Percentiles rank a stretch among this genome's conserved stretches.
These are phyloP conservation scores for Oryza australiensis DNA, from an alignment of 176 grass and related monocot genomes.

Conservation along the genomic window DNA sequence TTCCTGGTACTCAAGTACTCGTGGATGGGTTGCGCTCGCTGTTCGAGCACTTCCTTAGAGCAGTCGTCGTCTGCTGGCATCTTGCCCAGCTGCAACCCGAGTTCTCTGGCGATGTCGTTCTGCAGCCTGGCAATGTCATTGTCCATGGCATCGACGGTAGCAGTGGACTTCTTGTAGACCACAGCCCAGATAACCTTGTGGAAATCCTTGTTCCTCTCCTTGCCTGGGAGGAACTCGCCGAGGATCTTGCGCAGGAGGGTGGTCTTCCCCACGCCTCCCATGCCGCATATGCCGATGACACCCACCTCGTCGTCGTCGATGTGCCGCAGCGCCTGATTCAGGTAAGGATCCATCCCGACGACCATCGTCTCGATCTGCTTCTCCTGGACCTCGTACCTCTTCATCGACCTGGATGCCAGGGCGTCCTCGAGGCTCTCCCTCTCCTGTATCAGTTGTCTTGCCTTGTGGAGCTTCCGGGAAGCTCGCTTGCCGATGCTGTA, in stretches of 20 bases:
- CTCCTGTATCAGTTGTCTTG: background rate
- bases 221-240: background rate
- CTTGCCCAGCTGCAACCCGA: background rate
- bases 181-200: background rate
- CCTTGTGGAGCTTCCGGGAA: background rate
- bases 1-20: background rate
- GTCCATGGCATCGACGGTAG: too few species aligned
- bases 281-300: constrained; percentile 2
- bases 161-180: background rate
- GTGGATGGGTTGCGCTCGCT: background rate
- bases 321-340: background rate
- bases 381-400: background rate
- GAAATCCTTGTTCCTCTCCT: background rate
- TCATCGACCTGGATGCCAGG: background rate
- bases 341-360: background rate
- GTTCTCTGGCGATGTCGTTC: background rate
- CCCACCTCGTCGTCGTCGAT: background rate
- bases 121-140: background rate
- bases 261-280: constrained; percentile 10
- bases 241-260: background rate
- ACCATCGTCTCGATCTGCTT: background rate
- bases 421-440: background rate
- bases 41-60: background rate
- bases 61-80: too few species aligned
- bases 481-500: background rate